phyloP scores from a whole-genome alignment of 208 protist species.

The Acanthamoeba divionensis region DNA sequence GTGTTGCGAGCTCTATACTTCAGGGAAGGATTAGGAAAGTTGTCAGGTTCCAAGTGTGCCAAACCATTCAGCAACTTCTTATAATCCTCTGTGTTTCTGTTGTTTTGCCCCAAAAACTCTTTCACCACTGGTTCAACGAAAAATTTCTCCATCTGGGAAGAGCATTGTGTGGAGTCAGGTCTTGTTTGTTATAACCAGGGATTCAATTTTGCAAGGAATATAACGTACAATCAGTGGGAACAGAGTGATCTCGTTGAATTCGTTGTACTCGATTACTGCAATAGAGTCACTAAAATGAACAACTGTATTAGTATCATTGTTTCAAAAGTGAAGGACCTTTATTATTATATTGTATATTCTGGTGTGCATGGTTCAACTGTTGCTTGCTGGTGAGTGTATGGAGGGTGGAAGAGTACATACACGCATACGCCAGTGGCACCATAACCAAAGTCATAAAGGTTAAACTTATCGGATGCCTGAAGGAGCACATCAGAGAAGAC shows the following conservation, averaged over 20 bases:
- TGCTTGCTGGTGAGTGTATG: no score
- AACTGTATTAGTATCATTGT: no score
- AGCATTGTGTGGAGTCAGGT: neutral
- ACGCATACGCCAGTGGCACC: constrained; percentile 49
- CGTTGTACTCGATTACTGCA: constrained; percentile 36
- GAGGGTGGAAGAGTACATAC: neutral
- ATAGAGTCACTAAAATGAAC: constrained; percentile 31
- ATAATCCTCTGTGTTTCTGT: constrained; percentile 22
- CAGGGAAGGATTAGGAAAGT: neutral
- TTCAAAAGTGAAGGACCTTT: neutral
- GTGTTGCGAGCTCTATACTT: neutral
- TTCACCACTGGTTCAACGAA: neutral
- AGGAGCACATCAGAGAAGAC: constrained; percentile 46
- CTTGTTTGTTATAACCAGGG: neutral
- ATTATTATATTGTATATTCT: no score
- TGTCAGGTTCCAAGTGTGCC: neutral
- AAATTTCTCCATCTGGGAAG: constrained; percentile 30
- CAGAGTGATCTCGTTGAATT: constrained; percentile 45
- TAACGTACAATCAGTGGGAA: constrained; percentile 39
- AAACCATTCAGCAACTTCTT: neutral
- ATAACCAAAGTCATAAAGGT: constrained; percentile 50
- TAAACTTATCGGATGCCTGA: neutral
- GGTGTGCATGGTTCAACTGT: no score
- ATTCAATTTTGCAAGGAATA: no score
- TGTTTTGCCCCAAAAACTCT: neutral